These are phyloP conservation scores for Clarireedia sp. DNA, from an alignment of 2,329 filamentous ascomycete species.

Conservation along the genomic window DNA sequence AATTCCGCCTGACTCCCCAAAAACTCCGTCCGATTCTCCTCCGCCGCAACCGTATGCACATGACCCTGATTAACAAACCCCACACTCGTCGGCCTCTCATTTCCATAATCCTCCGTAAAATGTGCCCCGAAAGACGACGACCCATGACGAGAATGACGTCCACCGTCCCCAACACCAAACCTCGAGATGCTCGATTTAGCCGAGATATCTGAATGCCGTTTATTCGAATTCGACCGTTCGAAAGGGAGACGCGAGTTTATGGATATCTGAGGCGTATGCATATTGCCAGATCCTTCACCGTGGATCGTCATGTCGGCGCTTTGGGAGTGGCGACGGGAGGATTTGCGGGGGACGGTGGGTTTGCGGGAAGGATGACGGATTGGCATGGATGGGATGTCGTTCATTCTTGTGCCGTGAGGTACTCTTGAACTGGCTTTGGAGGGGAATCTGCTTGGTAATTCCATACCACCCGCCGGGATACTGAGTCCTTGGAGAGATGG, in stretches of 20 bases:
- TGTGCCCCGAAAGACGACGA: slow-evolving; percentile 19
- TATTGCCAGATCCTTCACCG: slow-evolving; percentile 7
- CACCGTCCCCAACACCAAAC: slow-evolving; percentile 35
- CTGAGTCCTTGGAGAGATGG: slow-evolving; percentile 56
- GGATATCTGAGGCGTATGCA: slow-evolving; percentile 17
- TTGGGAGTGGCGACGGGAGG: slow-evolving; percentile 49
- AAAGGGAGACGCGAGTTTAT: slow-evolving; percentile 41
- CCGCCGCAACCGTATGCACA: slow-evolving; percentile 47
- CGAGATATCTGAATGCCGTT: slow-evolving; percentile 43
- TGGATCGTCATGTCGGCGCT: slow-evolving; percentile 19
- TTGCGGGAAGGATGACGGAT: slow-evolving; percentile 14
- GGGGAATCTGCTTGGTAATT: slow-evolving; percentile 52
- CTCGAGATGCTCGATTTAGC: slow-evolving; percentile 43
- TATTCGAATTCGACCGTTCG: slow-evolving; percentile 46
- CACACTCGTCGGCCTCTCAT: slow-evolving; percentile 45
- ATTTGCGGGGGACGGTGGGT: slow-evolving; percentile 58
- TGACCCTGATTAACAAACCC: slow-evolving; percentile 52
- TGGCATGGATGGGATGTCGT: slow-evolving; percentile 33
- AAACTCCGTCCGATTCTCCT: slow-evolving; percentile 36
- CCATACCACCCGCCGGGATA: slow-evolving; percentile 25
- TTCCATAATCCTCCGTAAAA: slow-evolving; percentile 30
- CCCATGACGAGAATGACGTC: slow-evolving; percentile 28
- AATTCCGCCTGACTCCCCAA: slow-evolving; percentile 50
- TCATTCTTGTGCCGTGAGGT: slow-evolving; percentile 12
- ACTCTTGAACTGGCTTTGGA: slow-evolving; percentile 46